Evolutionary conservation across 371 early-diverging fungal species (phyloP).

Genomic region (Saksenaea oblongispora): DNA sequence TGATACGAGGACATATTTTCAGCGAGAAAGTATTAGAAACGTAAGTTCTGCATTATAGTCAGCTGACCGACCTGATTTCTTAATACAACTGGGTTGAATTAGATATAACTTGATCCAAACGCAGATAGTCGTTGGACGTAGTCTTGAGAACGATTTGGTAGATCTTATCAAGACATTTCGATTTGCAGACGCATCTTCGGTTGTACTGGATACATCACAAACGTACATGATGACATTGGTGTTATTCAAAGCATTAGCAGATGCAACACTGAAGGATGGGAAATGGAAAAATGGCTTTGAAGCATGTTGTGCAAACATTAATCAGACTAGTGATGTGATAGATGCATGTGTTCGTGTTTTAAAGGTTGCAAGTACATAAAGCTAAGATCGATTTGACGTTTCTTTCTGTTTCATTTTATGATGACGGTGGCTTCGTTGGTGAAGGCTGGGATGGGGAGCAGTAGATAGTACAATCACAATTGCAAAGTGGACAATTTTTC

Average conservation of each 20-base stretch:
- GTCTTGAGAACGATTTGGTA: slow-evolving; percentile 45
- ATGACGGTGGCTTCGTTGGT: neutral
- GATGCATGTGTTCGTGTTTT: slow-evolving; percentile 52
- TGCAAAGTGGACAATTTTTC: slow-evolving; percentile 11
- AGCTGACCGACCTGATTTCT: neutral
- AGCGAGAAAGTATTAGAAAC: slow-evolving; percentile 52
- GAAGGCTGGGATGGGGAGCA: neutral
- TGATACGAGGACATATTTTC: slow-evolving; percentile 47
- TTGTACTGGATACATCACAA: slow-evolving; percentile 39
- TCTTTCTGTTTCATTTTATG: neutral
- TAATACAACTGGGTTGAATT: neutral
- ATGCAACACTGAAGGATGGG: slow-evolving; percentile 13
- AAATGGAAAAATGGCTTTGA: slow-evolving; percentile 33
- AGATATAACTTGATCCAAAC: slow-evolving; percentile 40
- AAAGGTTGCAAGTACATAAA: slow-evolving; percentile 40
- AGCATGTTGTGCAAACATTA: slow-evolving; percentile 32
- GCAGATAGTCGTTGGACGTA: slow-evolving; percentile 31
- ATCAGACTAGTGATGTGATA: slow-evolving; percentile 35
- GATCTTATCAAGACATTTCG: slow-evolving; percentile 49
- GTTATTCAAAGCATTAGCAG: slow-evolving; percentile 39
- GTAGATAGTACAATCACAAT: slow-evolving; percentile 7
- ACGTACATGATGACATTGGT: slow-evolving; percentile 52
- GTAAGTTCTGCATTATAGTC: slow-evolving; percentile 26
- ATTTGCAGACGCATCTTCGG: slow-evolving; percentile 43
- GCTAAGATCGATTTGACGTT: neutral